Conservation (phyloP, 495 filamentous ascomycete species). For the Penicillium canescens region DNA sequence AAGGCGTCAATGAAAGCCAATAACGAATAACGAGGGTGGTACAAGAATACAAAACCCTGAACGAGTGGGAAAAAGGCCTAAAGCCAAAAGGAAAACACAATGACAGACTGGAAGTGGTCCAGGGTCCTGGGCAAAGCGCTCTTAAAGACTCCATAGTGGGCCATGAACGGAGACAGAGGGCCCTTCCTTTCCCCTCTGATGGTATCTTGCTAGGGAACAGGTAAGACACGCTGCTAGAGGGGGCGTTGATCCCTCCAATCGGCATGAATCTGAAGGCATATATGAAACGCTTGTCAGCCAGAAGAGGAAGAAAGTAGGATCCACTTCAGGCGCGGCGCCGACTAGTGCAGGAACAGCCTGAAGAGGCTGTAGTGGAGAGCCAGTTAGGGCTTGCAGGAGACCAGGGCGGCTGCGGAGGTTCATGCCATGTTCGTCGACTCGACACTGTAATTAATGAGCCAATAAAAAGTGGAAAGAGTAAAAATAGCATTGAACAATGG, state of each 20-base stretch:
- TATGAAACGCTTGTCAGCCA: constrained; percentile 5
- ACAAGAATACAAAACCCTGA: constrained; percentile 13
- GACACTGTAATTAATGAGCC: not conserved
- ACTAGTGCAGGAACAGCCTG: constrained; percentile 3
- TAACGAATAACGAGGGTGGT: constrained; percentile 3
- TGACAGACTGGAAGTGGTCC: constrained; percentile 4
- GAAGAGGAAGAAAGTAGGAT: not conserved
- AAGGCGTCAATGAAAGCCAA: constrained; percentile 3
- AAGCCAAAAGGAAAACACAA: constrained; percentile 5
- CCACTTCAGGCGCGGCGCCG: not conserved
- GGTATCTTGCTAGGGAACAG: not conserved
- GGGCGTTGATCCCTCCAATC: not conserved
- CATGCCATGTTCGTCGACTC: not conserved
- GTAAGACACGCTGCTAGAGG: constrained; percentile 7
- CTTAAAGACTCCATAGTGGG: constrained; percentile 1
- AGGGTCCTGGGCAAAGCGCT: not conserved
- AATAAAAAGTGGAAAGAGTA: not conserved
- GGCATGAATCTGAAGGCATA: not conserved
- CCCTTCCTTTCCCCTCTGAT: not conserved
- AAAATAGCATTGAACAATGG: not conserved
- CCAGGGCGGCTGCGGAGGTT: constrained; percentile 1
- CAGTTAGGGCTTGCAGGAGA: constrained; percentile 1
- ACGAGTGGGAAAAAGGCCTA: constrained; percentile 9
- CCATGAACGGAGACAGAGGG: constrained; percentile 5
- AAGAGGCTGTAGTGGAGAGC: not conserved